These are phyloP conservation scores for Simmondsia chinensis DNA, from an alignment of 148 eudicot genomes.

Conservation along the genomic window DNA sequence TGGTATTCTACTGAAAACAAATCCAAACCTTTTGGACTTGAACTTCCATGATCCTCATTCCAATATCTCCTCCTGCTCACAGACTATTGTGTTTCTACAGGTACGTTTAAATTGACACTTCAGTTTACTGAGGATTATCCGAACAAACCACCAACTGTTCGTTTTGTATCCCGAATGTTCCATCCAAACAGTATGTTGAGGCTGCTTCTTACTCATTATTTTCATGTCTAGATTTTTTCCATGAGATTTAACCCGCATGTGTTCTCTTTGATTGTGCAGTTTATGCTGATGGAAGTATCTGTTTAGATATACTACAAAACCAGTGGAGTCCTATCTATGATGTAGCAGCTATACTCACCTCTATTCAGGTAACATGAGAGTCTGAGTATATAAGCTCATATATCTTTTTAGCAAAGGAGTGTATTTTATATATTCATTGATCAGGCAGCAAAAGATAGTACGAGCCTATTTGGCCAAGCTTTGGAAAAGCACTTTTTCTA, in stretches of 20 bases:
- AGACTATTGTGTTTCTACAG: slow-evolving; percentile 14
- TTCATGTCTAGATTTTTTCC: not conserved
- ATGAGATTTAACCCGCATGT: not conserved
- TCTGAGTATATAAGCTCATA: no score
- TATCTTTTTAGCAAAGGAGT: no score
- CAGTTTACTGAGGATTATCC: slow-evolving; percentile 58
- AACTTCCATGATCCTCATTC: no score
- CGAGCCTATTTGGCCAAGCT: no score
- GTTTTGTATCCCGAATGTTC: slow-evolving; percentile 60
- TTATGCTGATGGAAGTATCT: slow-evolving; percentile 68
- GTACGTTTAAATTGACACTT: slow-evolving; percentile 58
- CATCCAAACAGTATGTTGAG: slow-evolving; percentile 71
- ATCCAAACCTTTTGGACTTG: no score
- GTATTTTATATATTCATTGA: no score
- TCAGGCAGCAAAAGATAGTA: no score
- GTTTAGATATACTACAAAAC: slow-evolving; percentile 59
- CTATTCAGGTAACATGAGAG: slow-evolving; percentile 66
- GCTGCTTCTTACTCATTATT: not conserved
- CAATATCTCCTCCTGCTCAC: slow-evolving; percentile 1
- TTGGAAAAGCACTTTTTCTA: no score
- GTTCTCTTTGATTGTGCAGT: slow-evolving; percentile 20
- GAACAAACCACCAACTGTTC: slow-evolving; percentile 61
- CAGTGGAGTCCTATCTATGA: slow-evolving; percentile 72
- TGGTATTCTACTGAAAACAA: no score
- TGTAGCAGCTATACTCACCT: slow-evolving; percentile 61